A percentile compares a stretch with the other conserved stretches of the same genome.
phyloP scores from a whole-genome alignment of 2,329 filamentous ascomycete species.

The Aureobasidium sp. region DNA sequence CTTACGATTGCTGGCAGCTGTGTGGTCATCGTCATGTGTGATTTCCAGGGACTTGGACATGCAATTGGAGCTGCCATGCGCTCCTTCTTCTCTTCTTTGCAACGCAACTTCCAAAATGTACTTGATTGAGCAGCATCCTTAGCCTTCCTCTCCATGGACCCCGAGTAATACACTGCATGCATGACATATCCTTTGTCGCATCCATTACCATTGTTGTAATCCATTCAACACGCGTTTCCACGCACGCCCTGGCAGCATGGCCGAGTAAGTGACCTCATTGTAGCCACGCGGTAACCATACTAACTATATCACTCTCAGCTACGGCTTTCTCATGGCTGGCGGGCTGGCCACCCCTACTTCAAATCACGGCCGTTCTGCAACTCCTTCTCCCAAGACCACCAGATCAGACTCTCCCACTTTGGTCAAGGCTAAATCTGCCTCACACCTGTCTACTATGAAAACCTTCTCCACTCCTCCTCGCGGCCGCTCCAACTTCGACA shows the following conservation, averaged over 20 bases:
- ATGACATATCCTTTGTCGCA: slow-evolving; percentile 12
- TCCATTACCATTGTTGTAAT: slow-evolving; percentile 7
- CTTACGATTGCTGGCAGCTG: not conserved
- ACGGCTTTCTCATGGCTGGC: slow-evolving; percentile 11
- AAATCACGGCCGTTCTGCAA: slow-evolving; percentile 1
- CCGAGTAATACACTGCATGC: not conserved
- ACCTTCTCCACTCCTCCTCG: slow-evolving; percentile 4
- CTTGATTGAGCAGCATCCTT: not conserved
- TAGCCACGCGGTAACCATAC: not conserved
- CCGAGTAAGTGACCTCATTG: not conserved
- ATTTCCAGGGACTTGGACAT: not conserved
- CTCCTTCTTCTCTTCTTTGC: not conserved
- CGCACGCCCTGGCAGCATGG: not conserved
- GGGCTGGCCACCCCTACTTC: slow-evolving; percentile 13
- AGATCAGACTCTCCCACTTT: not conserved
- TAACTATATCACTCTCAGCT: not conserved
- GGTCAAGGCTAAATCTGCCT: slow-evolving; percentile 12
- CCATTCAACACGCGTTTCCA: not conserved
- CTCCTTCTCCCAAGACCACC: not conserved
- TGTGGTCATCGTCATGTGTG: slow-evolving; percentile 8
- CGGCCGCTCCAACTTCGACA: slow-evolving; percentile 7
- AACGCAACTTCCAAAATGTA: not conserved
- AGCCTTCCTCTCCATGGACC: not conserved
- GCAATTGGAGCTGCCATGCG: not conserved
- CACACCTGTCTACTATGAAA: slow-evolving; percentile 9